Percentiles rank a stretch among this genome's conserved stretches.
These are phyloP conservation scores for Penicilliopsis zonata DNA, from an alignment of 495 filamentous ascomycete species.

Conservation along the genomic window DNA sequence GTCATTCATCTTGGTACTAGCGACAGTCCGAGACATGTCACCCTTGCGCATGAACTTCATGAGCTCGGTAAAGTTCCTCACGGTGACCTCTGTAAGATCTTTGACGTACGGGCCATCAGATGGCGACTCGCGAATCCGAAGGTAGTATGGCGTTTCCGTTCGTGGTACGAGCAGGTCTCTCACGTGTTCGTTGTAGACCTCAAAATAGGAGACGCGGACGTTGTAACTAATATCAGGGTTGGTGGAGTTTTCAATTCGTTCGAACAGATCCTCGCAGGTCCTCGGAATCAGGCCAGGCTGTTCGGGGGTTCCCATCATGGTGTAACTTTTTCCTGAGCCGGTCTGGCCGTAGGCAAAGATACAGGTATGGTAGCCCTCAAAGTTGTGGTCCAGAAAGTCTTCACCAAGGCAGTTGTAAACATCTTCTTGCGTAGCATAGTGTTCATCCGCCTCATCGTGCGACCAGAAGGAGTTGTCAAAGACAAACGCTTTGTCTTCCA, in stretches of 20 bases:
- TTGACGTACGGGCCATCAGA: constrained; percentile 97
- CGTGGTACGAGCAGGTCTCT: constrained; percentile 78
- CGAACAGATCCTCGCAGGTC: constrained; percentile 94
- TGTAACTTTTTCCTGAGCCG: constrained; percentile 94
- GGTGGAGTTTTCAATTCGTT: constrained; percentile 77
- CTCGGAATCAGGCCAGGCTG: constrained; percentile 88
- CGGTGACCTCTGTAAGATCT: constrained; percentile 84
- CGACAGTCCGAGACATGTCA: constrained; percentile 78
- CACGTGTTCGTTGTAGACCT: constrained; percentile 99
- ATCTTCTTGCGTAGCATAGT: constrained; percentile 80
- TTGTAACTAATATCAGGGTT: constrained; percentile 87
- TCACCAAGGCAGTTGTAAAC: constrained; percentile 92
- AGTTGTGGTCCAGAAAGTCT: constrained; percentile 98
- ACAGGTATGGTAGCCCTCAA: constrained; percentile 97
- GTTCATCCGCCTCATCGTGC: constrained; percentile 57
- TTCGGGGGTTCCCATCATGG: constrained; percentile 93
- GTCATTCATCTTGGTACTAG: constrained; percentile 99
- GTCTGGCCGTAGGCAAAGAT: constrained; percentile 99
- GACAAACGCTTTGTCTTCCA: constrained; percentile 83
- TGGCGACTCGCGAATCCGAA: constrained; percentile 93
- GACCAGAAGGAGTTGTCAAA: constrained; percentile 99
- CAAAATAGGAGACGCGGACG: constrained; percentile 95
- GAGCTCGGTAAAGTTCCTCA: constrained; percentile 71
- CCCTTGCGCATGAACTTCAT: constrained; percentile 83
- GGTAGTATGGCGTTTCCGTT: constrained; percentile 71